Evolutionary conservation across 495 filamentous ascomycete species (phyloP).

Genomic region (Lasiosphaeria miniovina): DNA sequence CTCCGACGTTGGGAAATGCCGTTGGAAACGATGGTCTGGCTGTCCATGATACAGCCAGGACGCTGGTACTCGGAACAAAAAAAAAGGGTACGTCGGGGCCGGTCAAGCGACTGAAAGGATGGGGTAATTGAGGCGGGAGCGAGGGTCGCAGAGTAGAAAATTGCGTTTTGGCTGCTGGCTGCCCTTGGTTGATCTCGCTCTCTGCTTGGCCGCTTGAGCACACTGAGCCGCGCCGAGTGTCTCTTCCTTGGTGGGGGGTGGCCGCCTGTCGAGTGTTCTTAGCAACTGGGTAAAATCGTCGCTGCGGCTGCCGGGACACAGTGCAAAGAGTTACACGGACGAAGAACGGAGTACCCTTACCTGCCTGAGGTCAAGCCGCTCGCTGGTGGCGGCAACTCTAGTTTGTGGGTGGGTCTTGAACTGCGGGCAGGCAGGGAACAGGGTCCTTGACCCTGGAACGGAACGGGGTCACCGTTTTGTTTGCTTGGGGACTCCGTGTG

Average conservation of each 20-base stretch:
- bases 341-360: not conserved
- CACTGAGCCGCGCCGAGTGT: not conserved
- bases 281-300: conserved; percentile 11
- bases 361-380: too few species aligned
- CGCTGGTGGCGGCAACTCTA: conserved; percentile 6
- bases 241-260: not conserved
- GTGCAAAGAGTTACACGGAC: conserved; percentile 12
- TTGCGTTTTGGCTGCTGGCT: conserved; percentile 28
- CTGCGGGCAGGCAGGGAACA: not conserved
- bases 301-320: conserved; percentile 22
- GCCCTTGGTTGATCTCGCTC: conserved; percentile 19
- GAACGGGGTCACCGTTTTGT: not conserved
- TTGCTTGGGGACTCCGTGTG: not conserved
- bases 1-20: conserved; percentile 46
- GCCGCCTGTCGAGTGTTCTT: conserved; percentile 2
- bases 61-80: conserved; percentile 16
- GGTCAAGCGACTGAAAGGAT: conserved; percentile 26
- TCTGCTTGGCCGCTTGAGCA: conserved; percentile 28
- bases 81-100: conserved; percentile 21
- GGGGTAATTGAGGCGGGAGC: conserved; percentile 32
- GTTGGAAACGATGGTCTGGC: conserved; percentile 33
- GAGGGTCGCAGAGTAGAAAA: conserved; percentile 24
- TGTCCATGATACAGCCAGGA: conserved; percentile 40
- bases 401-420: not conserved
- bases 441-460: not conserved